Conservation (phyloP, 2,329 filamentous ascomycete species). For the Gyromitra esculenta region DNA sequence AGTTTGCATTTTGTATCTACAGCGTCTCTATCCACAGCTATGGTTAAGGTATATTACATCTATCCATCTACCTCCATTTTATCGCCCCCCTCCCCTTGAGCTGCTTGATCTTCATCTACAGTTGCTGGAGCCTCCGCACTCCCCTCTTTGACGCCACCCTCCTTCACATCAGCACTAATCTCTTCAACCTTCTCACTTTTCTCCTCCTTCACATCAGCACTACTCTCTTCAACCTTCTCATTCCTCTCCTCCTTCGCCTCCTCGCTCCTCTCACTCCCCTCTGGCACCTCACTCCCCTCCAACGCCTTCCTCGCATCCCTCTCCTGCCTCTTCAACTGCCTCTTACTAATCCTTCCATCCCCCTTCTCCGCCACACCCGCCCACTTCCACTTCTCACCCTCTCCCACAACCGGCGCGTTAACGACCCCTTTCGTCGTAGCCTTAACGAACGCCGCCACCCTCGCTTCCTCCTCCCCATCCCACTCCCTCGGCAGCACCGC, state of each 20-base stretch:
- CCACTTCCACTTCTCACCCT: conserved; percentile 60
- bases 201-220: background rate
- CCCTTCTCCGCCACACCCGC: conserved; percentile 64
- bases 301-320: conserved; percentile 52
- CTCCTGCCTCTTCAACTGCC: conserved; percentile 60
- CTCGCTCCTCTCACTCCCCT: conserved; percentile 5
- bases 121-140: background rate
- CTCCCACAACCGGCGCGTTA: conserved; percentile 55
- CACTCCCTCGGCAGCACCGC: conserved; percentile 87
- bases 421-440: conserved; percentile 66
- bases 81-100: background rate
- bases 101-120: background rate
- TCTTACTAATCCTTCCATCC: conserved; percentile 63
- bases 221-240: background rate
- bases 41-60: background rate
- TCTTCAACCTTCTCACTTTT: background rate
- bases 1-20: conserved; percentile 3
- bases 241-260: background rate
- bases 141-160: no score
- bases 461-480: conserved; percentile 81
- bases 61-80: conserved; percentile 36
- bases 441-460: conserved; percentile 70
- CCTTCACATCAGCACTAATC: no score
- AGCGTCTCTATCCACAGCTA: background rate
- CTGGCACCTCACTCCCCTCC: conserved; percentile 48